phyloP scores from a whole-genome alignment of 2,329 filamentous ascomycete genomes.

The Diaporthe citrichinensis region DNA sequence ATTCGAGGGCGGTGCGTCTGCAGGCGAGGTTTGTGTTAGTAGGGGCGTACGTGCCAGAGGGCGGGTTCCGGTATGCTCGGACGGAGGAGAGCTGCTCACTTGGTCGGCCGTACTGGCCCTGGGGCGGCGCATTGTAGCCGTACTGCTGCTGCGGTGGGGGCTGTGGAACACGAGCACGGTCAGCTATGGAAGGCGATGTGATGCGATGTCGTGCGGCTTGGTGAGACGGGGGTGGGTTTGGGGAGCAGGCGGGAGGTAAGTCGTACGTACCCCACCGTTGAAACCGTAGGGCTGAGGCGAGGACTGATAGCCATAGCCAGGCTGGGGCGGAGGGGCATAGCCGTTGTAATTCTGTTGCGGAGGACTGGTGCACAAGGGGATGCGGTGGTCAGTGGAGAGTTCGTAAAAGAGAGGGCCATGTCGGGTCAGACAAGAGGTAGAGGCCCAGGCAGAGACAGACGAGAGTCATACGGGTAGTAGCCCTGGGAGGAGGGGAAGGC shows the following conservation, averaged over 20 bases:
- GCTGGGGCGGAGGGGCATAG: conserved; percentile 59
- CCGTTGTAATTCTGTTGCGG: conserved; percentile 62
- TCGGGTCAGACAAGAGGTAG: neutral
- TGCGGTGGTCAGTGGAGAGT: conserved; percentile 28
- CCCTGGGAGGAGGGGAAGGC: conserved; percentile 41
- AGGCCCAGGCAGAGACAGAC: neutral
- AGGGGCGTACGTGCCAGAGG: neutral
- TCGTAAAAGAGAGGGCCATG: conserved; percentile 39
- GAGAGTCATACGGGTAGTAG: conserved; percentile 41
- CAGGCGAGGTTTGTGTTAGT: conserved; percentile 22
- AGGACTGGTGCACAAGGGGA: conserved; percentile 47
- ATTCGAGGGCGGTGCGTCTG: conserved; percentile 46
- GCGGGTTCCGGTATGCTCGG: neutral
- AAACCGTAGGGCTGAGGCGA: conserved; percentile 61
- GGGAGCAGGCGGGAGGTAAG: neutral
- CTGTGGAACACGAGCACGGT: conserved; percentile 44
- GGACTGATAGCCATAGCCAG: conserved; percentile 61
- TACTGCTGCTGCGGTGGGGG: conserved; percentile 59
- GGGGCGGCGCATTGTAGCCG: conserved; percentile 56
- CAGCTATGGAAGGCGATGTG: conserved; percentile 7
- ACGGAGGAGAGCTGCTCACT: conserved; percentile 53
- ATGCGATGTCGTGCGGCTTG: neutral
- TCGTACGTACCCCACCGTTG: conserved; percentile 32
- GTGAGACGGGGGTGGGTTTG: conserved; percentile 28
- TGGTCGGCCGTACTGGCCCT: conserved; percentile 64